Evolutionary conservation across 148 eudicot genomes (phyloP).

Genomic region (Spergularia bocconei): DNA sequence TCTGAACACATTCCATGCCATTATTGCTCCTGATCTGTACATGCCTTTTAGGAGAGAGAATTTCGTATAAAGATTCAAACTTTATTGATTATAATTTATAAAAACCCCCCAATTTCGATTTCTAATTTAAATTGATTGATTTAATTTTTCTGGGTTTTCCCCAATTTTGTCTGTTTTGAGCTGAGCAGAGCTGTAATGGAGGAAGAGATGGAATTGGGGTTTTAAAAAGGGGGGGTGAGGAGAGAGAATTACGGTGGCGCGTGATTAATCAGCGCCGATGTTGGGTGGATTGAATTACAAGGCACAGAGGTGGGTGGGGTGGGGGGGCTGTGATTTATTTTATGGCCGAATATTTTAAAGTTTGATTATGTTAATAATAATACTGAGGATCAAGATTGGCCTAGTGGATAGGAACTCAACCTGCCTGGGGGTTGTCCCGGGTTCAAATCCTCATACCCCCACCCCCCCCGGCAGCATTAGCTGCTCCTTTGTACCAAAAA

Average conservation of each 20-base stretch:
- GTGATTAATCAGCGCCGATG: not conserved
- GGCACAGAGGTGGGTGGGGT: no score
- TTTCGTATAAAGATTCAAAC: not conserved
- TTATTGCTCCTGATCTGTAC: constrained; percentile 84
- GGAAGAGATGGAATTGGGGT: not conserved
- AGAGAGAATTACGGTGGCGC: constrained; percentile 2
- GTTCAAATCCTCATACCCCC: no score
- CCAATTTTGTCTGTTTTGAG: not conserved
- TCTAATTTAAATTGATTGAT: not conserved
- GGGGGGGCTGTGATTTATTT: no score
- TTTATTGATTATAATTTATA: not conserved
- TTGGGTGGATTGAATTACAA: not conserved
- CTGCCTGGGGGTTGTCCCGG: no score
- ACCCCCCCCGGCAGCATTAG: no score
- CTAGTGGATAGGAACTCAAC: no score
- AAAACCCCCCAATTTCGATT: not conserved
- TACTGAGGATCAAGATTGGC: no score
- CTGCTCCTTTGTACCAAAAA: no score
- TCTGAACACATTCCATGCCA: constrained; percentile 98
- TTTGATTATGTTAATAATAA: no score
- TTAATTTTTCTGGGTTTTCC: not conserved
- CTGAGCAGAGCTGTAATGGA: not conserved
- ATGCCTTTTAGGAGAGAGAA: constrained; percentile 30
- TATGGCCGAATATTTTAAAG: no score
- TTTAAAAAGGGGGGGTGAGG: not conserved